Conservation (phyloP, 495 filamentous ascomycete genomes). For the Aspergillus steynii region DNA sequence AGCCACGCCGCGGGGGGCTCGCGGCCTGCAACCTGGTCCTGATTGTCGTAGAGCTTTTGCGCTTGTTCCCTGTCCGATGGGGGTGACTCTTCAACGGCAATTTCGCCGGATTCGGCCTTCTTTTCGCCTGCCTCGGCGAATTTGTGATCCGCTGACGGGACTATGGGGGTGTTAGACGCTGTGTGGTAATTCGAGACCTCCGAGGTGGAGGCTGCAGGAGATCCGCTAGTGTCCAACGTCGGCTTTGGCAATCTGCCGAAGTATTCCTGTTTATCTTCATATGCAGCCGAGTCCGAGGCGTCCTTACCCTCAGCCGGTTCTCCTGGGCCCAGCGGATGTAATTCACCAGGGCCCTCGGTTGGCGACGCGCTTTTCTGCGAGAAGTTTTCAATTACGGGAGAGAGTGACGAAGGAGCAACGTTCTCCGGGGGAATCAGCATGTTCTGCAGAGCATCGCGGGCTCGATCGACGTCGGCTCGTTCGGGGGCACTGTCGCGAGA, state of each 20-base stretch:
- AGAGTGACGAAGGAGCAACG: constrained; percentile 24
- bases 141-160: constrained; percentile 32
- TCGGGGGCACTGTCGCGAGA: constrained; percentile 12
- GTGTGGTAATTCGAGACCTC: constrained; percentile 49
- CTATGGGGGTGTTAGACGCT: constrained; percentile 44
- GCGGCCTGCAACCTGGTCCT: constrained; percentile 74
- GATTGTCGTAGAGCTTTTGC: constrained; percentile 79
- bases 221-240: constrained; percentile 38
- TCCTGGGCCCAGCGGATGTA: constrained; percentile 22
- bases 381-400: constrained; percentile 34
- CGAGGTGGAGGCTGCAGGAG: constrained; percentile 39
- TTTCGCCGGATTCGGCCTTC: constrained; percentile 23
- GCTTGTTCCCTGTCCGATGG: constrained; percentile 68
- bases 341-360: constrained; percentile 18
- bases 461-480: constrained; percentile 5
- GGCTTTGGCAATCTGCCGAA: constrained; percentile 39
- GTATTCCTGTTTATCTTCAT: constrained; percentile 34
- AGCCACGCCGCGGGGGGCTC: constrained; percentile 85
- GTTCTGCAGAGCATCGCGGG: constrained; percentile 20
- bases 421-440: constrained; percentile 21
- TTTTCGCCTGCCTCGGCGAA: constrained; percentile 21
- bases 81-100: constrained; percentile 43
- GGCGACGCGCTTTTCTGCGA: constrained; percentile 26
- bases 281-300: constrained; percentile 36
- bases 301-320: constrained; percentile 23